Base-by-base conservation (phyloP, 768 basidiomycete species). In the Trametes villosa region DNA sequence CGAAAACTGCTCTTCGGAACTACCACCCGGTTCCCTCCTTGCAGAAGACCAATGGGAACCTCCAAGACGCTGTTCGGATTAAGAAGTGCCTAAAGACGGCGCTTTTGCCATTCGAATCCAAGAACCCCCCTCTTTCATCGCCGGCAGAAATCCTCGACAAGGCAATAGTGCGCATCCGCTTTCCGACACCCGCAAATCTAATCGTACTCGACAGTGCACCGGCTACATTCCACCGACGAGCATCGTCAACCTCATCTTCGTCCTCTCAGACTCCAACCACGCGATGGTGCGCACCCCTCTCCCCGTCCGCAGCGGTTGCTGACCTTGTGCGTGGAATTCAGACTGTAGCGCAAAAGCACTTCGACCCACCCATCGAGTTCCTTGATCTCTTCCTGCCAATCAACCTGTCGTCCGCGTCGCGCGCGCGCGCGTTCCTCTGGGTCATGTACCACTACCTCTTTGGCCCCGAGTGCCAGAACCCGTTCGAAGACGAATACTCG, bases 21-120 rank as follows among this genome's bases (percentile, higher is more conserved):
- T 95, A 95, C 73, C 94, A 95, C 68, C 92, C 94, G 29, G 86
- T 94, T n/a, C 94, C 94, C 11, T 89, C 89, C 30, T 77, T 95
- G 27, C 93, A 95, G 71, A 91, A 91, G 77, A 91, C 92, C 17
- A 87, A 89, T 65, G 90, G 89, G 18, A 93, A 94, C 72, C 85
- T 92, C 8, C 92, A 94, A 72, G 93, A 96, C 72, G 93, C 93
- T 40, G 92, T 94, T 22, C 85, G 94, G 61, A 92, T 96, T 74
- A 96, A 96, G 75, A 92, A 92, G 63, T 90, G 89, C 71, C 80
- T 96, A 50, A 95, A 94, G 71, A 91, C 89, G 38, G 88, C 89
- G 33, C 77, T 89, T 24, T 79, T 94, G 31, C 83, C 89, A 38
- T 82, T 81, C 51, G 93, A 96, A 69, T 75, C 81, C 63, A 86